Percentiles rank a stretch among this genome's conserved stretches.
Conservation (phyloP, 805 yeast genomes). For the Blastobotrys robertii region DNA sequence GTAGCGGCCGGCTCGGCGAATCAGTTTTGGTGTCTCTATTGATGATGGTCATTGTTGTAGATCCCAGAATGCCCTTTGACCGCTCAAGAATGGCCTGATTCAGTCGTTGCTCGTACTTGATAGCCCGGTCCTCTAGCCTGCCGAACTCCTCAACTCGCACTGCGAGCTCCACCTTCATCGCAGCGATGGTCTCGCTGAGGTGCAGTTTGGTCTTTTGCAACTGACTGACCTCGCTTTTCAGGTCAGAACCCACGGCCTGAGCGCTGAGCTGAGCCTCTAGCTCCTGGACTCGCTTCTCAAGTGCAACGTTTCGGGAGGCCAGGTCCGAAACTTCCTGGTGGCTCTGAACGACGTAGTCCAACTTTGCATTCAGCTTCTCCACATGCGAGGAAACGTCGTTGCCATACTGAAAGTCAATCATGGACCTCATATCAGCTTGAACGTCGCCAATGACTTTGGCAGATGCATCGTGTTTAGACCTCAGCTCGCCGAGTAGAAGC, state of each 20-base stretch:
- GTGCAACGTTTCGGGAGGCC: neutral
- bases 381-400: conserved; percentile 3
- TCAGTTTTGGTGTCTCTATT: conserved; percentile 6
- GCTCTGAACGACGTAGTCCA: neutral
- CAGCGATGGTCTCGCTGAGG: conserved; percentile 9
- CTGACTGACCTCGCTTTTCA: neutral
- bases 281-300: conserved; percentile 2
- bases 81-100: conserved; percentile 23
- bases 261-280: conserved; percentile 1
- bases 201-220: neutral
- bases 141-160: conserved; percentile 23
- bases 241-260: neutral
- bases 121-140: conserved; percentile 23
- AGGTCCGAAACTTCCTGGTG: neutral
- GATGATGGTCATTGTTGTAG: conserved; percentile 20
- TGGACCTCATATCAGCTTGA: conserved; percentile 14
- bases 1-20: conserved; percentile 3
- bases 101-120: conserved; percentile 19
- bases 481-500: neutral
- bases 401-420: conserved; percentile 15
- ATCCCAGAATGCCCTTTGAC: conserved; percentile 23
- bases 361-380: conserved; percentile 3
- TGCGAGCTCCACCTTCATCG: conserved; percentile 20
- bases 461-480: neutral
- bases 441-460: conserved; percentile 8